Evolutionary conservation across 345 rosid species (phyloP).

Genomic region (Corchorus olitorius): DNA sequence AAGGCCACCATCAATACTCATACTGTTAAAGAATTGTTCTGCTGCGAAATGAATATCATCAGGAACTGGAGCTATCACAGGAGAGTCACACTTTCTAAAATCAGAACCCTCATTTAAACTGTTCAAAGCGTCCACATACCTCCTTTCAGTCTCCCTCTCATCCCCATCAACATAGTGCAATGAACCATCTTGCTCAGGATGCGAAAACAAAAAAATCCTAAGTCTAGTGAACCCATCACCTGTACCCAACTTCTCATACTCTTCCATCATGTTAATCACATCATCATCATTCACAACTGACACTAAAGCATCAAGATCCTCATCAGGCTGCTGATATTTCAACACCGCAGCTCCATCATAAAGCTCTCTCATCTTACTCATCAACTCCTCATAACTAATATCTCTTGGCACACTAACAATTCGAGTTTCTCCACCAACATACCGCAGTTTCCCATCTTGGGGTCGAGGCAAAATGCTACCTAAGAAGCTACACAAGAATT

Average conservation of each 20-base stretch:
- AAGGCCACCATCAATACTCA: slow-evolving; percentile 60
- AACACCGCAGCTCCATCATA: slow-evolving; percentile 72
- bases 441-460: slow-evolving; percentile 89
- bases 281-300: slow-evolving; percentile 96
- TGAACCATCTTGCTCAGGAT: slow-evolving; percentile 66
- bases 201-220: slow-evolving; percentile 84
- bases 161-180: slow-evolving; percentile 70
- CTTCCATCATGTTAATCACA: slow-evolving; percentile 96
- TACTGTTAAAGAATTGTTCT: slow-evolving; percentile 43
- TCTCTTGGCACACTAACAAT: slow-evolving; percentile 76
- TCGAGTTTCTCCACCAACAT: slow-evolving; percentile 96
- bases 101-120: slow-evolving; percentile 74
- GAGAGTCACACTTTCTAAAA: slow-evolving; percentile 62
- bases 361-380: slow-evolving; percentile 85
- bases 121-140: slow-evolving; percentile 95
- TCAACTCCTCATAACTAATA: slow-evolving; percentile 72
- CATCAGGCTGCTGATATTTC: slow-evolving; percentile 98
- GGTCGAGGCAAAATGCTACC: slow-evolving; percentile 96
- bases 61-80: slow-evolving; percentile 25
- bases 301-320: slow-evolving; percentile 98
- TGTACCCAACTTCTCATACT: slow-evolving; percentile 86
- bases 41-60: slow-evolving; percentile 44
- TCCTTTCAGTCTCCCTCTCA: slow-evolving; percentile 82
- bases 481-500: slow-evolving; percentile 86
- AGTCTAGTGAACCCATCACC: slow-evolving; percentile 94